phyloP scores from a whole-genome alignment of 2,329 filamentous ascomycete species.

The Fusarium veterinarium region DNA sequence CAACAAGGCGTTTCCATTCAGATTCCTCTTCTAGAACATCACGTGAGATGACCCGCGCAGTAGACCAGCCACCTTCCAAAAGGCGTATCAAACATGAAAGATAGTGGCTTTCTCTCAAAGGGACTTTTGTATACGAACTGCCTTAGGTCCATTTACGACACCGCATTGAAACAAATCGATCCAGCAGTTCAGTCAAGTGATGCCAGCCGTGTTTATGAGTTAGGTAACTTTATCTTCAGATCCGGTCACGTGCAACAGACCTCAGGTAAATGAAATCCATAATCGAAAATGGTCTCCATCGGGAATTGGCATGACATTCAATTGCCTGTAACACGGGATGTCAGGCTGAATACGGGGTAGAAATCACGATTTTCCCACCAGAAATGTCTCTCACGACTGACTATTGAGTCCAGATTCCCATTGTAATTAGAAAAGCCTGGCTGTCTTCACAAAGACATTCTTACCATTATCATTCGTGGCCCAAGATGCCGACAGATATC shows the following conservation, averaged over 20 bases:
- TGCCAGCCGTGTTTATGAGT: neutral
- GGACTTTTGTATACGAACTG: conserved; percentile 15
- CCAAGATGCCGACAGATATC: conserved; percentile 5
- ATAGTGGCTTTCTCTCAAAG: conserved; percentile 8
- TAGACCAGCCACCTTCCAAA: conserved; percentile 20
- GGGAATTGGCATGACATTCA: neutral
- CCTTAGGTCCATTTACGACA: neutral
- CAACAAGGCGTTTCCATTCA: conserved; percentile 7
- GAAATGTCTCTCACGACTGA: conserved; percentile 19
- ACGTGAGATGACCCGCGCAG: conserved; percentile 22
- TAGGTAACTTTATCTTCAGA: neutral
- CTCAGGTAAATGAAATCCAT: neutral
- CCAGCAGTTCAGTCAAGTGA: conserved; percentile 1
- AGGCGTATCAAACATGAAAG: conserved; percentile 18
- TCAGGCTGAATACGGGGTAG: neutral
- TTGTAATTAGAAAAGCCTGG: conserved; percentile 31
- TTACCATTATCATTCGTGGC: conserved; percentile 2
- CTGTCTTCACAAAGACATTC: conserved; percentile 3
- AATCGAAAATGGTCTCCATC: neutral
- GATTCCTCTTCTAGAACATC: conserved; percentile 30
- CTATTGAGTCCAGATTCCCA: conserved; percentile 21
- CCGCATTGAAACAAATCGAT: conserved; percentile 6
- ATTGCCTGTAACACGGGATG: neutral
- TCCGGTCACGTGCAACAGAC: conserved; percentile 6
- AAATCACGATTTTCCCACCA: neutral